Conservation (phyloP, 805 yeast genomes). For the Barnettozyma wickerhamii region DNA sequence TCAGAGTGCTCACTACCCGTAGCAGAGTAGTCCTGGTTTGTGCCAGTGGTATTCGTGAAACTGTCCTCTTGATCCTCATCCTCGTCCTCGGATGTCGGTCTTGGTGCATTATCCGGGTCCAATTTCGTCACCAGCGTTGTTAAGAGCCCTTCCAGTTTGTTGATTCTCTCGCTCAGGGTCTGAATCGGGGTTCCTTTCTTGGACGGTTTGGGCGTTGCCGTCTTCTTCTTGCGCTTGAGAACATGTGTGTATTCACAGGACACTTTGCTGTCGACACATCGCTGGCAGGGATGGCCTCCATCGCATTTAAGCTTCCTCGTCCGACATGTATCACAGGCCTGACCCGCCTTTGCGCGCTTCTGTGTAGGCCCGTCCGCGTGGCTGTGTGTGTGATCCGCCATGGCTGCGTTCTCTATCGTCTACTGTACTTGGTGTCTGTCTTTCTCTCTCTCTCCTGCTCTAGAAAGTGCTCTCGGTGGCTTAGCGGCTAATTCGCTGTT, state of each 20-base stretch:
- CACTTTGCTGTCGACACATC: slow-evolving; percentile 73
- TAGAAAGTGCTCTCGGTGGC: too few species aligned
- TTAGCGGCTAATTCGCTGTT: too few species aligned
- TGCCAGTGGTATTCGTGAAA: background rate
- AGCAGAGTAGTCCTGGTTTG: background rate
- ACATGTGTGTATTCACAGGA: slow-evolving; percentile 14
- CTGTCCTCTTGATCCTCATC: background rate
- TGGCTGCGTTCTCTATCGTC: too few species aligned
- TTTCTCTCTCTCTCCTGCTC: too few species aligned
- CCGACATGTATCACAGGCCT: slow-evolving; percentile 50
- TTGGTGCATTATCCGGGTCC: slow-evolving; percentile 14
- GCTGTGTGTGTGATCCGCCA: background rate
- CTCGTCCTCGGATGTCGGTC: too few species aligned
- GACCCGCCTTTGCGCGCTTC: slow-evolving; percentile 31
- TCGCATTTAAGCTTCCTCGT: slow-evolving; percentile 78
- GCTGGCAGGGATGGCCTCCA: slow-evolving; percentile 74
- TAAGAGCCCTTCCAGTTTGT: slow-evolving; percentile 32
- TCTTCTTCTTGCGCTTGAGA: slow-evolving; percentile 9
- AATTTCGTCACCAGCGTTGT: slow-evolving; percentile 23
- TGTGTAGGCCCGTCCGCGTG: background rate
- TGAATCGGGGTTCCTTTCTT: background rate
- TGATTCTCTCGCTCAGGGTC: slow-evolving; percentile 28
- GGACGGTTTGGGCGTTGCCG: background rate
- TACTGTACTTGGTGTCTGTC: too few species aligned
- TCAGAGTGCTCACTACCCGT: too few species aligned